Base-by-base conservation (phyloP, 2,329 filamentous ascomycete genomes). In the Stagonosporopsis cucurbitacearum region DNA sequence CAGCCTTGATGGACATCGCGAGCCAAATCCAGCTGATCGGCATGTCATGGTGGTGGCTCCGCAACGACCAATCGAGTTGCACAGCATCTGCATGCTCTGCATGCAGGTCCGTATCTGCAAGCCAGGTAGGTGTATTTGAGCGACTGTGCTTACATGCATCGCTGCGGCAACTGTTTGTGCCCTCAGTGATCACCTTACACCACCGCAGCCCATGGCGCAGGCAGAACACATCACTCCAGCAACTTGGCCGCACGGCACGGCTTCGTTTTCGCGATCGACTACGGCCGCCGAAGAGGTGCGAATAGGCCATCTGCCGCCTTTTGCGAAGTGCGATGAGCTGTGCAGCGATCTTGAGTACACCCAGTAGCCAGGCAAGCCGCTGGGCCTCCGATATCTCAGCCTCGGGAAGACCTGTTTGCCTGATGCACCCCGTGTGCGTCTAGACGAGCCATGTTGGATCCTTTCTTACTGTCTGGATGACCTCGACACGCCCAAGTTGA, bases 271-370 rank as follows among this genome's bases (percentile, higher is more conserved):
- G 40, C 30, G 40, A 17, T 52, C 58, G 9, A 57, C 40, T 35
- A 61, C 58, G 19, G 49, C 50, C 6, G 54, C 37, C 11, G 49
- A 53, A 15, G 35, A 33, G 20, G 28, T 45, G 35, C 52, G 48
- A 44, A 49, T 26, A 17, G 26, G 30, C 11, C 39, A 15, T 25
- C 36, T 2, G 17, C 54, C 53, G 37, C 63, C 56, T 3, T 64
- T 64, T 37, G 52, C 57, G 22, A 44, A 41, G 28, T 39, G 33
- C 9, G 26, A 46, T 35, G 48, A 64, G 37, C 57, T 65, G 17
- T 68, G 60, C 46, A 50, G 56, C 9, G 52, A 56, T 6, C 37
- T 68, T 15, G 37, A 57, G 15, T 60, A 62, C 50, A 33, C 25
- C 22, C 37, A 35, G n/a, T 25, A 43, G 19, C 25, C 39, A 3